Evolutionary conservation across 805 yeast genomes (phyloP).

Genomic region (Danielia oregonensis): DNA sequence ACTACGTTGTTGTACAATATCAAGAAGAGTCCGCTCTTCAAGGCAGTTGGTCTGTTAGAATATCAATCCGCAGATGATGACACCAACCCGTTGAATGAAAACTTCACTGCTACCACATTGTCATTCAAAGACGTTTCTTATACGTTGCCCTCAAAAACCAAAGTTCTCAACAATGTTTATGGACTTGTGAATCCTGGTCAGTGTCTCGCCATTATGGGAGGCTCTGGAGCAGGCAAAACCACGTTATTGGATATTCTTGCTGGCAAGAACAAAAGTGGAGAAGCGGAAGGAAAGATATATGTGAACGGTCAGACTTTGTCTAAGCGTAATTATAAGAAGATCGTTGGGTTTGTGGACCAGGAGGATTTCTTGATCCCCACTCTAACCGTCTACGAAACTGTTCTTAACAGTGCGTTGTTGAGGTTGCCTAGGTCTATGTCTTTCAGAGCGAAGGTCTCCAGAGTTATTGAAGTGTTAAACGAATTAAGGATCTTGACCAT

Average conservation of each 20-base stretch:
- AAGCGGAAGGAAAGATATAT: constrained; percentile 58
- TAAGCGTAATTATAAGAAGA: constrained; percentile 50
- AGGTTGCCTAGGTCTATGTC: constrained; percentile 82
- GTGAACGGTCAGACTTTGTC: constrained; percentile 65
- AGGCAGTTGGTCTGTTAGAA: constrained; percentile 15
- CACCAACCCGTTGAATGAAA: constrained; percentile 42
- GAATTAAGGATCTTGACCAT: constrained; percentile 83
- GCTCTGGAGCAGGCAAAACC: constrained; percentile 98
- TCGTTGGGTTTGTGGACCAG: constrained; percentile 94
- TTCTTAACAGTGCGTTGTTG: constrained; percentile 83
- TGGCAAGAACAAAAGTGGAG: constrained; percentile 78
- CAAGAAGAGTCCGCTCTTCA: constrained; percentile 60
- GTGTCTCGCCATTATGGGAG: constrained; percentile 95
- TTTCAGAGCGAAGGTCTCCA: constrained; percentile 62
- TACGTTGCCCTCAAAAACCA: constrained; percentile 40
- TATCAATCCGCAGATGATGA: constrained; percentile 29
- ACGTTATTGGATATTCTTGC: constrained; percentile 90
- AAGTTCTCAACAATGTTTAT: constrained; percentile 58
- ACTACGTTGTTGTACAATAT: constrained; percentile 45
- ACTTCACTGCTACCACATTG: constrained; percentile 64
- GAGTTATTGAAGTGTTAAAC: constrained; percentile 79
- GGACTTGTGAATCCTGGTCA: constrained; percentile 86
- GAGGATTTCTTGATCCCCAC: constrained; percentile 91
- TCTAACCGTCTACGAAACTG: constrained; percentile 92
- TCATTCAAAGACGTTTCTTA: constrained; percentile 75